These are phyloP conservation scores for Candida sanyaensis DNA, from an alignment of 1,139 yeast species.

Conservation along the genomic window DNA sequence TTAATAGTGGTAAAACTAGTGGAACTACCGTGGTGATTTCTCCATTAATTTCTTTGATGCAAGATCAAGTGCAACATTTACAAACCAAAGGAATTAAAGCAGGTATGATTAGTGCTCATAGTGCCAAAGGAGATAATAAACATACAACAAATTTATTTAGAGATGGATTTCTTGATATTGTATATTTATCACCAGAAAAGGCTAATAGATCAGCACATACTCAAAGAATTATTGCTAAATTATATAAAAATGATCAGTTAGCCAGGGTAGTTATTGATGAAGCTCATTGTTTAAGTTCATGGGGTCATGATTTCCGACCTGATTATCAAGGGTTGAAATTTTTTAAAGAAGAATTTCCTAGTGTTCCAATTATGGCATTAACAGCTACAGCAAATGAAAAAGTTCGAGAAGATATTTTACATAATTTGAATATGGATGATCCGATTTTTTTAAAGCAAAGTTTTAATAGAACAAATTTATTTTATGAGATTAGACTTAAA, in stretches of 20 bases:
- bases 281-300: constrained; percentile 97
- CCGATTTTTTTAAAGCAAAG: constrained; percentile 70
- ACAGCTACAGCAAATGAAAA: constrained; percentile 98
- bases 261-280: constrained; percentile 96
- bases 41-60: constrained; percentile 95
- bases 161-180: constrained; percentile 68
- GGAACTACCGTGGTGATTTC: constrained; percentile 94
- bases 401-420: constrained; percentile 83
- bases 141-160: constrained; percentile 63
- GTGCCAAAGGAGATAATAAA: constrained; percentile 62
- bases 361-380: constrained; percentile 89
- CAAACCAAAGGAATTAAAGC: constrained; percentile 69
- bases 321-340: constrained; percentile 83
- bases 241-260: constrained; percentile 56
- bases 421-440: constrained; percentile 59
- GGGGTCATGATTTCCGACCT: constrained; percentile 99
- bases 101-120: constrained; percentile 85
- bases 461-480: constrained; percentile 86
- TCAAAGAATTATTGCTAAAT: constrained; percentile 58
- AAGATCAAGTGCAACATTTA: constrained; percentile 91
- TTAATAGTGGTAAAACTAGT: constrained; percentile 66
- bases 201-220: constrained; percentile 75
- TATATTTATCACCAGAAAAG: constrained; percentile 96
- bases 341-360: constrained; percentile 73
- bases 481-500: constrained; percentile 74